Base-by-base conservation (phyloP, 2,329 filamentous ascomycete genomes). In the Fusarium sp. region DNA sequence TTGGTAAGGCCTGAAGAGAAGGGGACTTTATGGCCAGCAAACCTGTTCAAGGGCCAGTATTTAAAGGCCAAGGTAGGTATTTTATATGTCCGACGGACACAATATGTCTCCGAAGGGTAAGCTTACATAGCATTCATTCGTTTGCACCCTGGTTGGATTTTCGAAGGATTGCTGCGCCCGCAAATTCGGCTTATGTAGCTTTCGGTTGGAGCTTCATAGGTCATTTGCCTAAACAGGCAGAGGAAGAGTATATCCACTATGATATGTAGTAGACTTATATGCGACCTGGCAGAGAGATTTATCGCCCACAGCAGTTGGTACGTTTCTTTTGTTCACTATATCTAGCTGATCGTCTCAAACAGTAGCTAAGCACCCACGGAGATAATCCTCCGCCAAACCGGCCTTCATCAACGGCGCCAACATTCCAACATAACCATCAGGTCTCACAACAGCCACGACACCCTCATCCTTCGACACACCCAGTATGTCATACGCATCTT, bases 391-490 rank as follows among this genome's bases (percentile, higher is more conserved):
- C 1, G 59, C 45, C 5, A 12, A n/a, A 5, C 3, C n/a, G 0
- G 13, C 5, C 6, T 32, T 18, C 0, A 4, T 15, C 16, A 65
- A 10, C 25, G 41, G 20, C 2, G 62, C 52, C 24, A 65, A 15
- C 27, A 65, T 43, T 16, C 62, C 53, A 38, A 65, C 27, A 12
- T 65, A 65, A 1, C 62, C 62, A 43, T 65, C 62, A 5, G 62
- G 62, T 29, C 62, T 58, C 3, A 65, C 22, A 29, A 65, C 61
- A 13, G 60, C 40, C 3, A 65, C 43, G 0, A 38, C 27, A 25
- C 62, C 62, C 7, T 52, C 41, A 24, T 47, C 32, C n/a, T 65
- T 65, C 0, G 62, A 52, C 1, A 65, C 60, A 0, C 60, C 60
- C 1, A 65, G 29, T 1, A 38, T 16, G 4, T 65, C 27, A 16